Conservation (phyloP, 73 alveolate genomes). For the Paramecium octaurelia region DNA sequence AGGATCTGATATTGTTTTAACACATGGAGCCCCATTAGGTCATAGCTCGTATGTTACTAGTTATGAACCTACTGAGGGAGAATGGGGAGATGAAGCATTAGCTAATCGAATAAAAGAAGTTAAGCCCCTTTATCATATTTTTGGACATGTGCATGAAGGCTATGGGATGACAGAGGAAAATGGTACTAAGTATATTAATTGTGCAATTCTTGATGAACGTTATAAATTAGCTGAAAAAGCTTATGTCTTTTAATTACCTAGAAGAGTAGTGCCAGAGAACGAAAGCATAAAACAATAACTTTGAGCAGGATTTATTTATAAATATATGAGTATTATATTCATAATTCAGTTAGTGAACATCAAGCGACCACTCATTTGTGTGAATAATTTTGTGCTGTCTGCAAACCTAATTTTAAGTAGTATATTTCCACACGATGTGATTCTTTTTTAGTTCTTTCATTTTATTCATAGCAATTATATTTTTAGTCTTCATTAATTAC, state of each 20-base stretch:
- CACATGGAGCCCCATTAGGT: slow-evolving; percentile 13
- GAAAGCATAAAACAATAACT: background rate
- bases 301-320: too few species aligned
- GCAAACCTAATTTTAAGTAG: background rate
- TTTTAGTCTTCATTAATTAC: background rate
- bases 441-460: background rate
- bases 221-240: background rate
- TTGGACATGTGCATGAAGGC: slow-evolving; percentile 41
- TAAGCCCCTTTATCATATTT: background rate
- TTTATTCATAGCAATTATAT: background rate
- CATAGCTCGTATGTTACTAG: background rate
- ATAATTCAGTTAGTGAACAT: background rate
- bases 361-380: background rate
- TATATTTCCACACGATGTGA: background rate
- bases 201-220: background rate
- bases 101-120: background rate
- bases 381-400: background rate
- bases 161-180: background rate
- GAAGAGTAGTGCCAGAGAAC: background rate
- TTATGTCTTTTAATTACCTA: background rate
- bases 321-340: background rate
- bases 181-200: background rate
- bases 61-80: background rate
- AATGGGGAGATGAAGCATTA: background rate
- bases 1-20: slow-evolving; percentile 21